Evolutionary conservation across 1,139 yeast species (phyloP), one percentile per base, ranked within the genome.

Genomic region (Hanseniaspora gamundiae): DNA sequence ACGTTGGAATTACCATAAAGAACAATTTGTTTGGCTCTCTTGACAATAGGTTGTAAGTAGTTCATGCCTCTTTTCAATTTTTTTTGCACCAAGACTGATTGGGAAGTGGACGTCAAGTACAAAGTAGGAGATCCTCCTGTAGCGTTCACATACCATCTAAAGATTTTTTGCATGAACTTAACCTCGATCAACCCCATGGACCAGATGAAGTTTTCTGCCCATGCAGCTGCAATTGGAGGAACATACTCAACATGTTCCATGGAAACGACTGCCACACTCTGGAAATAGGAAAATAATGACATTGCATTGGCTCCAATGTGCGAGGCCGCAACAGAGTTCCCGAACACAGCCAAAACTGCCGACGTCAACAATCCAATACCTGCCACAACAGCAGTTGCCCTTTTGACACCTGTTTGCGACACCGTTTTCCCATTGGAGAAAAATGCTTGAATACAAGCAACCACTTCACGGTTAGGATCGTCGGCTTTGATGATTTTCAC

Each of bases 171-270:
- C 87, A 82, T 80, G 55, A 81, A 81, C 3, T 60, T 56, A 38
- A 80, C 71, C 54, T 77, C 67, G 52, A 82, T 81, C 48, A 82
- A 67, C 1, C 93, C 93, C 88, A 82, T 81, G 2, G 88, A 80
- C 93, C 93, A 82, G 24, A 84, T 84, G 59, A 82, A 69, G 56
- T 82, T 82, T 58, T 80, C 87, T 4, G 85, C 69, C 93, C 93
- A 82, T 5, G 88, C 74, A 29, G 80, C 71, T 2, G 86, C 91
- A 55, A 82, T 80, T 13, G 91, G 91, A 9, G 93, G 91, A 4
- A 80, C 74, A 51, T 76, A 66, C 52, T 78, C 83, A 43, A 80
- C 91, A 51, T 76, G 75, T 56, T 77, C 74, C 88, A 82, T 80
- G 11, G 78, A 66, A 19, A 81, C 77, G 35, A 81, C 74, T 36